A percentile compares a stretch with the other conserved stretches of the same genome.
Conservation (phyloP, 371 early-diverging fungal genomes). For the Dichotomocladium elegans region DNA sequence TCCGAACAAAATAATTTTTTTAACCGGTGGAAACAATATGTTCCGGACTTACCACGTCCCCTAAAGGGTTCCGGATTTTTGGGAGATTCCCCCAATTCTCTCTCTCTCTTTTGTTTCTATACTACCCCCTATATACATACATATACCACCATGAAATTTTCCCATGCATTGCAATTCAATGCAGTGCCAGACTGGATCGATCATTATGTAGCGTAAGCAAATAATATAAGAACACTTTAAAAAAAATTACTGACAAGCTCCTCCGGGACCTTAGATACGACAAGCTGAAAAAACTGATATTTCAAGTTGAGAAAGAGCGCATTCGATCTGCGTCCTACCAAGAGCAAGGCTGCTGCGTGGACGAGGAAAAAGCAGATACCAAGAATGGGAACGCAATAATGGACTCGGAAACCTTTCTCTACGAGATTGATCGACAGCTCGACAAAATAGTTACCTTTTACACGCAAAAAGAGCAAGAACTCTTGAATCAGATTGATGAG, state of each 20-base stretch:
- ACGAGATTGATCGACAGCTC: slow-evolving; percentile 75
- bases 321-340: slow-evolving; percentile 39
- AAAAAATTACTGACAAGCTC: no score
- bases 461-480: slow-evolving; percentile 72
- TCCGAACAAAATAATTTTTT: no score
- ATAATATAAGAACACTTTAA: slow-evolving; percentile 65
- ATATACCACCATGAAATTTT: slow-evolving; percentile 93
- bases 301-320: slow-evolving; percentile 81
- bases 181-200: slow-evolving; percentile 89
- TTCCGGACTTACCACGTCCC: no score
- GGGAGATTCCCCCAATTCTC: no score
- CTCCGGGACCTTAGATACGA: slow-evolving; percentile 77
- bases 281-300: slow-evolving; percentile 83
- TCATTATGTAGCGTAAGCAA: slow-evolving; percentile 61
- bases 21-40: no score
- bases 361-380: background rate
- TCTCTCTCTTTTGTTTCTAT: background rate
- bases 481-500: slow-evolving; percentile 33
- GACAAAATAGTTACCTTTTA: slow-evolving; percentile 79
- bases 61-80: no score
- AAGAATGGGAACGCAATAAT: background rate
- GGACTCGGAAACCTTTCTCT: slow-evolving; percentile 47
- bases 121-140: background rate
- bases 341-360: no score
- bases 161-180: slow-evolving; percentile 82